A percentile compares a stretch with the other conserved stretches of the same genome.
Evolutionary conservation across 148 eudicot genomes (phyloP).

Genomic region (Rhododendron simsii): DNA sequence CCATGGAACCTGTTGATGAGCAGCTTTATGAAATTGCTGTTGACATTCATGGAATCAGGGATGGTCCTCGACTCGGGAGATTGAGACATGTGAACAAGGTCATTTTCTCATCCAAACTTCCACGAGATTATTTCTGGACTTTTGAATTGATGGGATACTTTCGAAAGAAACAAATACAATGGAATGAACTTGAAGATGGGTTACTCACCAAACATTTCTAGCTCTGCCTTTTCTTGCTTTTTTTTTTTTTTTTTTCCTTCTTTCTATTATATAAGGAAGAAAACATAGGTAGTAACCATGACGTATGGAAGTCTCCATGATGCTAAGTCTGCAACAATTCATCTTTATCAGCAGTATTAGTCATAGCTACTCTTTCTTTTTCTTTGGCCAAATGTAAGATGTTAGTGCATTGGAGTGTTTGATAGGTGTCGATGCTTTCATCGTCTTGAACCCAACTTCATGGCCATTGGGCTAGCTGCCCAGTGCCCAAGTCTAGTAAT

Average conservation of each 20-base stretch:
- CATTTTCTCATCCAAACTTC: not conserved
- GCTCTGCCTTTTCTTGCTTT: not conserved
- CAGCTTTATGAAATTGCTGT: constrained; percentile 57
- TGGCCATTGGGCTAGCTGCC: not conserved
- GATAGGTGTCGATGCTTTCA: not conserved
- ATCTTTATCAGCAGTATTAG: not conserved
- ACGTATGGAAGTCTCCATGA: not conserved
- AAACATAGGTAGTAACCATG: not conserved
- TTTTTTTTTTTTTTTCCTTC: too few relatives aligned
- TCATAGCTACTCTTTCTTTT: not conserved
- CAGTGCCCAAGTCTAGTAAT: not conserved
- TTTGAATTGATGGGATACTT: not conserved
- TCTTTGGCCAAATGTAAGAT: not conserved
- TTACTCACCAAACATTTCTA: not conserved
- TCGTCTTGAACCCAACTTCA: not conserved
- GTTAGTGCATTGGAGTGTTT: not conserved
- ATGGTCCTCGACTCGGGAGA: constrained; percentile 88
- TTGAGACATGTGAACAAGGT: constrained; percentile 70
- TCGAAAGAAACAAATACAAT: not conserved
- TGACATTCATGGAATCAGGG: constrained; percentile 73
- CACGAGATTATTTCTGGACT: not conserved
- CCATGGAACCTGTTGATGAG: constrained; percentile 60
- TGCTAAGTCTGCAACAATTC: not conserved
- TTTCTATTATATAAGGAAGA: too few relatives aligned
- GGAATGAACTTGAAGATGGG: not conserved